Percentiles rank a stretch among this genome's conserved stretches.
These are phyloP conservation scores for Cercospora zeae-maydis DNA, from an alignment of 2,329 filamentous ascomycete species.

Conservation along the genomic window DNA sequence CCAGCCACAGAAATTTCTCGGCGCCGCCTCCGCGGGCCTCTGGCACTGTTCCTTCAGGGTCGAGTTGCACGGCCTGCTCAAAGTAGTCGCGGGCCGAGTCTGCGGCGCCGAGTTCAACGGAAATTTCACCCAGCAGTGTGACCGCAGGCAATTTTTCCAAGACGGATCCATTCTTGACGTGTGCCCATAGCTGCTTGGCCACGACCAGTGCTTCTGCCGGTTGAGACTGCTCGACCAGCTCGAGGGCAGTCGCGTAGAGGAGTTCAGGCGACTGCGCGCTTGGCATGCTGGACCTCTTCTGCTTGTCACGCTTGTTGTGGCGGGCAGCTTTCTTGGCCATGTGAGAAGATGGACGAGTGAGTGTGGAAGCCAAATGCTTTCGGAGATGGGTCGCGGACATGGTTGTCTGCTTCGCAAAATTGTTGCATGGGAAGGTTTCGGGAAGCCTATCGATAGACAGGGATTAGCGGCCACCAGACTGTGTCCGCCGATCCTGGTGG, in stretches of 20 bases:
- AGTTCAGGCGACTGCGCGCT: slow-evolving; percentile 51
- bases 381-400: not conserved
- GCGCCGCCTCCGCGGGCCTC: slow-evolving; percentile 75
- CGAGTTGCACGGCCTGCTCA: slow-evolving; percentile 67
- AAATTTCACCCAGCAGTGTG: slow-evolving; percentile 75
- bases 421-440: not conserved
- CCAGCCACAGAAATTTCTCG: slow-evolving; percentile 93
- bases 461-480: not conserved
- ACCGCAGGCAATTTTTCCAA: slow-evolving; percentile 59
- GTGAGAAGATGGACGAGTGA: not conserved
- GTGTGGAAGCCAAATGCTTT: too few relatives aligned
- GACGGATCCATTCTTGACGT: slow-evolving; percentile 39
- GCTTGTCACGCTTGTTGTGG: slow-evolving; percentile 30
- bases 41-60: slow-evolving; percentile 67
- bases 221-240: slow-evolving; percentile 57
- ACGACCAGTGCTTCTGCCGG: slow-evolving; percentile 55
- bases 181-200: slow-evolving; percentile 53
- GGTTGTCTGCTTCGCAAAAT: not conserved
- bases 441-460: slow-evolving; percentile 1
- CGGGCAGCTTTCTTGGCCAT: slow-evolving; percentile 36
- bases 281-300: slow-evolving; percentile 23
- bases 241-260: slow-evolving; percentile 55
- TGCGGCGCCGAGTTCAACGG: slow-evolving; percentile 76
- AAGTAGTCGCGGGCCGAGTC: slow-evolving; percentile 72
- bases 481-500: not conserved